Conservation (phyloP, 202 grass and related monocot species). For the Hordeum pubiflorum region DNA sequence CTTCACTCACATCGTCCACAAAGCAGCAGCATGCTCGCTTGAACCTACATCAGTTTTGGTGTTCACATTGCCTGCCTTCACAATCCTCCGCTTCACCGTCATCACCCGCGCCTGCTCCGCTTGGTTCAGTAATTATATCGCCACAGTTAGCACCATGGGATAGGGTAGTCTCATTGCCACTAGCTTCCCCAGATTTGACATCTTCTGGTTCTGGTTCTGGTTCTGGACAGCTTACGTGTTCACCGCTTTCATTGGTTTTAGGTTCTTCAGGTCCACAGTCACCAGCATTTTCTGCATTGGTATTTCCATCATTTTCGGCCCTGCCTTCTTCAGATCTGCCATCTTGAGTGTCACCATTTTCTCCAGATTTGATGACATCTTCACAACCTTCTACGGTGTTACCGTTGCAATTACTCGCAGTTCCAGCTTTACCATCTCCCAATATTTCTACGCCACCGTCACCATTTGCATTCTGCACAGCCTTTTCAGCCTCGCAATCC, state of each 20-base stretch:
- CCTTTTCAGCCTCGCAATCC: neutral
- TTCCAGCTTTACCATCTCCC: constrained; percentile 1
- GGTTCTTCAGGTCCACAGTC: neutral
- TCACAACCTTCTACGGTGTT: neutral
- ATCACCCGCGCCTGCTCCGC: neutral
- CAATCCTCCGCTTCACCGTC: constrained; percentile 10
- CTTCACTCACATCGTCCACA: neutral
- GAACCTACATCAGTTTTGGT: constrained; percentile 18
- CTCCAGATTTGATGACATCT: neutral
- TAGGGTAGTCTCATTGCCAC: neutral
- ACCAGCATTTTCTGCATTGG: neutral
- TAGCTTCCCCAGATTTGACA: constrained; percentile 20
- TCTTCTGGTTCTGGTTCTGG: neutral
- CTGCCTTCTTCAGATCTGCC: neutral
- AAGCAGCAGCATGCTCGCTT: neutral
- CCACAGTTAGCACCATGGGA: neutral
- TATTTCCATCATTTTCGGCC: neutral
- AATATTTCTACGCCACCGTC: neutral
- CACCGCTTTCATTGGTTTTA: neutral
- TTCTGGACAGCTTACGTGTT: neutral
- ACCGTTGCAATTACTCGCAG: neutral
- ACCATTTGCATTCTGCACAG: neutral
- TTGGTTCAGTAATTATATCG: neutral
- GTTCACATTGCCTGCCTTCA: neutral
- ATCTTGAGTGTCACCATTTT: constrained; percentile 10